Percentiles rank a stretch among this genome's conserved stretches.
These are phyloP conservation scores for Tieghemiomyces parasiticus DNA, from an alignment of 192 early-diverging fungal species.

Conservation along the genomic window DNA sequence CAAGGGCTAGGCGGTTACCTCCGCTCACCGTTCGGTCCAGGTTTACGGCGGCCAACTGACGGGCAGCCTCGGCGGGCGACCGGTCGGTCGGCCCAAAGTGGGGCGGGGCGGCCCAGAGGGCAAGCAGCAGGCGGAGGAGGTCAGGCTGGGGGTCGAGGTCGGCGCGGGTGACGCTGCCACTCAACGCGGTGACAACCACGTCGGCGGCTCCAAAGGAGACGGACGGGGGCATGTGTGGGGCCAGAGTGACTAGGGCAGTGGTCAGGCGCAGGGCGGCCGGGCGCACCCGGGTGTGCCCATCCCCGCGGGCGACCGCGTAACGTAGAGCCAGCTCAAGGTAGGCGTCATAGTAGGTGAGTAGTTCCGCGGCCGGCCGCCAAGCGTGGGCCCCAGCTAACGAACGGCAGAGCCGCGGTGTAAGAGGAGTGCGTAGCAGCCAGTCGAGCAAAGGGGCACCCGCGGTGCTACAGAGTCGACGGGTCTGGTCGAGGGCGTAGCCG, in stretches of 20 bases:
- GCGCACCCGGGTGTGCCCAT: neutral
- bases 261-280: neutral
- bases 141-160: neutral
- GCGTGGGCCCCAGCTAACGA: neutral
- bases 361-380: neutral
- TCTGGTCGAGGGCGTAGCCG: conserved; percentile 42
- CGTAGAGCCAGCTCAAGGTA: neutral
- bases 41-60: neutral
- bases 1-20: conserved; percentile 4
- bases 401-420: neutral
- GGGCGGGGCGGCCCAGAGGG: neutral
- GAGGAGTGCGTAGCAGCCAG: neutral
- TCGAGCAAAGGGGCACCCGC: conserved; percentile 1
- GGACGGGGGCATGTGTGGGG: neutral
- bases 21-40: conserved; percentile 11
- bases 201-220: neutral
- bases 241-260: neutral
- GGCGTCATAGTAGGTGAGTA: neutral
- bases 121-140: conserved; percentile 3
- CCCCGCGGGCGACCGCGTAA: neutral
- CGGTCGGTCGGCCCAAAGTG: neutral
- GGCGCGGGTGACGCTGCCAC: neutral
- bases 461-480: conserved; percentile 13
- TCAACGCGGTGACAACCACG: neutral
- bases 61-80: neutral